Evolutionary conservation across 116 monocot species (phyloP), one percentile per base, ranked within the genome.

Genomic region (Trichopus zeylanicus): DNA sequence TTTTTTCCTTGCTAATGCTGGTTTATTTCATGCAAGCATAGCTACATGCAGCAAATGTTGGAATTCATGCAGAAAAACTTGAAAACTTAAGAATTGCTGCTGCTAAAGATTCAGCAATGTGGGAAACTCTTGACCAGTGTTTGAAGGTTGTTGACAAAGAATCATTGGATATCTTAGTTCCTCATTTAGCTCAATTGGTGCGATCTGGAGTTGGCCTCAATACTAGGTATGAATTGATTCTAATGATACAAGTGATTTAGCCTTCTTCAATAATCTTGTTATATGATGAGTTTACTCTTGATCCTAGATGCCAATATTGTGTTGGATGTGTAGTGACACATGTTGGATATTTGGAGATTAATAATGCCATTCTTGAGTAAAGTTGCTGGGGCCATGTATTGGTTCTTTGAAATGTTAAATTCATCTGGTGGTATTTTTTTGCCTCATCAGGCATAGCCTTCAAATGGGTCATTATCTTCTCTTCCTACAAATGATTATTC

Each of bases 51-150:
- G 79, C 62, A 55, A 91, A 78, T 83, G 92, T 74, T 59, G 98
- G 98, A 56, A 87, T 98, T 61, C 73, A 88, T 26, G 26, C 83
- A 31, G 88, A 91, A 63, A 98, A 91, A 74, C 85, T 98, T 61
- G 98, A 98, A 53, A 85, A 68, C 67, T 70, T 98, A 47, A 79
- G 98, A 51, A 78, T 98, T 59, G 66, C 98, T 66, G 81, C 84
- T 53, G 85, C 98, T 48, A 98, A 91, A 71, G 91, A 91, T 59
- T 91, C 91, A 57, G 75, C 88, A 18, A 91, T 98, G 98, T 98
- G 98, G 98, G 98, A 98, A 80, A 98, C 98, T 21, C 88, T 98
- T 70, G 85, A 91, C 70, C 33, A 82, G 0, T 98, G 98, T 60
- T 61, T 98, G 18, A 83, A 98, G 65, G 75, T 76, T 73, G 78